Base-by-base conservation (phyloP, 1,284 basidiomycete genomes). In the Microbotryum scabiosae region DNA sequence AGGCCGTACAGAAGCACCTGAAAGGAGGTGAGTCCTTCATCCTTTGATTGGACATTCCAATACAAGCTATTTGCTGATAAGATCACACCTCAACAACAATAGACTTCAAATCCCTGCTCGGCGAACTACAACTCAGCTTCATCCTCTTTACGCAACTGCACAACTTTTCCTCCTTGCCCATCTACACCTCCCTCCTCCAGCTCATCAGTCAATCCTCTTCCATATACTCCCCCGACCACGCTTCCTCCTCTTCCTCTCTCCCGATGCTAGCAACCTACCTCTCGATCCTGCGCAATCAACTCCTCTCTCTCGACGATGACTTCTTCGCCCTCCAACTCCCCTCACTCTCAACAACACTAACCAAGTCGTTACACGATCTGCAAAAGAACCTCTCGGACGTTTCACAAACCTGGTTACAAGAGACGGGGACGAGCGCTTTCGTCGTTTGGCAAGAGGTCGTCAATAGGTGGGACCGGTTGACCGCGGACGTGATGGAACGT, bases 291-390 rank as follows among this genome's bases (percentile, higher is more conserved):
- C 30, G 62, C 16, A 61, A 70, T 1, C 76, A 78, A 51, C 57
- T 78, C 8, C 26, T 46, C 1, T 69, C 73, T 9, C 68, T 78
- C 44, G 75, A 75, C 2, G 60, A 67, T 0, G 66, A 63, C 1
- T 75, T 75, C 30, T 78, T 78, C 64, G 66, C 72, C 5, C 71
- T 70, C 21, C 78, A 78, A 32, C 64, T 78, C 32, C 77, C 77
- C 0, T 75, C 75, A 14, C 62, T 78, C 57, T 76, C 78, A 60
- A 57, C 64, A 6, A 75, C 75, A 56, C 73, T 72, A 53, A 60
- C 71, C 10, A 71, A 72, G 12, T 73, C 76, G 55, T 65, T 78
- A 23, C 72, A 73, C 12, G 49, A 48, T 2, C 63, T 79, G 23
- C 64, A 72, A 9, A 26, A 26, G 2, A 69, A 66, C 14, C 65